Percentiles rank a stretch among this genome's conserved stretches.
phyloP scores from a whole-genome alignment of 495 filamentous ascomycete species.

The Aspergillus avenaceus region DNA sequence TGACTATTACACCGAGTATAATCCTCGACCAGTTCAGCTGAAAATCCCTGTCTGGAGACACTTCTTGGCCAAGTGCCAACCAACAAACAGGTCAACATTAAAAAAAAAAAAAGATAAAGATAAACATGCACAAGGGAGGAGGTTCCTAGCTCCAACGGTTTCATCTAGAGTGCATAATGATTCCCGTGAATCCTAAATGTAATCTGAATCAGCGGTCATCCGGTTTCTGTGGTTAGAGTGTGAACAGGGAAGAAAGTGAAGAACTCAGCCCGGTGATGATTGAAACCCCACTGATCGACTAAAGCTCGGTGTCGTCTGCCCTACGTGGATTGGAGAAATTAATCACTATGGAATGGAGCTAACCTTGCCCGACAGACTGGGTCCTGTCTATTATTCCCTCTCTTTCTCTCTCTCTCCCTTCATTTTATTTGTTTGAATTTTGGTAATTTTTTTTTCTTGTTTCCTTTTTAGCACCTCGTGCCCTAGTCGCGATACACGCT shows the following conservation, averaged over 20 bases:
- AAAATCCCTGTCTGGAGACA: too few species aligned
- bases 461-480: slow-evolving; percentile 1
- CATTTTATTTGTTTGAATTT: slow-evolving; percentile 3
- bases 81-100: too few species aligned
- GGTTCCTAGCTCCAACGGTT: neutral
- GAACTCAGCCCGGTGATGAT: slow-evolving; percentile 10
- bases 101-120: neutral
- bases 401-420: neutral
- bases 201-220: neutral
- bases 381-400: neutral
- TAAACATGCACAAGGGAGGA: neutral
- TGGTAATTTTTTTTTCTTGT: neutral
- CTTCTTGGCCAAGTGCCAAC: too few species aligned
- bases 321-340: slow-evolving; percentile 5
- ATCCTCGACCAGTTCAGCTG: neutral
- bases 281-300: slow-evolving; percentile 16
- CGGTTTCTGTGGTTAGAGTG: too few species aligned
- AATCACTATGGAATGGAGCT: slow-evolving; percentile 6
- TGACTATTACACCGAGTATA: neutral
- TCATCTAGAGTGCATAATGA: neutral
- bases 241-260: neutral
- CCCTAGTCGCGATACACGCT: slow-evolving; percentile 5
- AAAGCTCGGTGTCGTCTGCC: slow-evolving; percentile 7
- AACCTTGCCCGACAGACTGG: slow-evolving; percentile 7
- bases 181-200: neutral